phyloP scores from a whole-genome alignment of 192 early-diverging fungal genomes.

The Dispira parvispora region DNA sequence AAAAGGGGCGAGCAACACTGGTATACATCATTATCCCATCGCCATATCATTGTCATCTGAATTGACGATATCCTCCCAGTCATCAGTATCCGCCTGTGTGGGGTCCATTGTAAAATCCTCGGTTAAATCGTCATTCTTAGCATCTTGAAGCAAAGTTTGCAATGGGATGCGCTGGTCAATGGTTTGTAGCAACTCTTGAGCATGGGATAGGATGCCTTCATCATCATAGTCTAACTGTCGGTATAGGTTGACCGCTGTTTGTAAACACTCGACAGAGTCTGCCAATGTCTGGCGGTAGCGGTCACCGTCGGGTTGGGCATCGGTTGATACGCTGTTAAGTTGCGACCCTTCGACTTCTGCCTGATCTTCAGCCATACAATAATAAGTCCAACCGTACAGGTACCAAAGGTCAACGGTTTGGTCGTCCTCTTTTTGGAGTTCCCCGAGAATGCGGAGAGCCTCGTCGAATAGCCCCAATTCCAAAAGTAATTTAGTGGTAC shows the following conservation, averaged over 20 bases:
- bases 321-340: slow-evolving; percentile 12
- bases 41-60: slow-evolving; percentile 18
- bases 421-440: slow-evolving; percentile 79
- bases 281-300: background rate
- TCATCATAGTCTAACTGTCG: slow-evolving; percentile 43
- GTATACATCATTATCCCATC: too few species aligned
- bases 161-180: slow-evolving; percentile 36
- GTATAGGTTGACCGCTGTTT: slow-evolving; percentile 34
- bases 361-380: slow-evolving; percentile 61
- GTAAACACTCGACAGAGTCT: slow-evolving; percentile 24
- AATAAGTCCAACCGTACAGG: slow-evolving; percentile 88
- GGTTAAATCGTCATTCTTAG: slow-evolving; percentile 25
- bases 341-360: slow-evolving; percentile 19
- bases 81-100: slow-evolving; percentile 28
- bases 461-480: slow-evolving; percentile 64
- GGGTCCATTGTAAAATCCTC: slow-evolving; percentile 26
- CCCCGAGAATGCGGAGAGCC: slow-evolving; percentile 66
- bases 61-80: slow-evolving; percentile 30
- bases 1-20: too few species aligned
- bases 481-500: slow-evolving; percentile 66
- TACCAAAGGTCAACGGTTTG: slow-evolving; percentile 87
- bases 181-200: slow-evolving; percentile 41
- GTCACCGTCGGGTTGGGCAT: slow-evolving; percentile 10
- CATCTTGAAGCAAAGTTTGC: slow-evolving; percentile 9
- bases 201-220: slow-evolving; percentile 46